Conservation (phyloP, 441 rosid species). For the Adansonia madagascariensis region DNA sequence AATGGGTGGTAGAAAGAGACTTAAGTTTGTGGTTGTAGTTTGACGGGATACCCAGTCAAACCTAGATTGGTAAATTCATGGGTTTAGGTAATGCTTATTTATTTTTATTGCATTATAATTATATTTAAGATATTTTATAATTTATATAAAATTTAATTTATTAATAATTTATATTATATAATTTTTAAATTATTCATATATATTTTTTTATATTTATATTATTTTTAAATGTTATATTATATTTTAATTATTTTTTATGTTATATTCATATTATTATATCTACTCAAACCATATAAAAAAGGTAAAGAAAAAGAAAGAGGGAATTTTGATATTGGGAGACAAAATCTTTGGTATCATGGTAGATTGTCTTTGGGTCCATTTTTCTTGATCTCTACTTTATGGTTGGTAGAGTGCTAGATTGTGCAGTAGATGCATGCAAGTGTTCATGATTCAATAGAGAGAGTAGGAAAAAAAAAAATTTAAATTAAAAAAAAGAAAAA, state of each 20-base stretch:
- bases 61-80: not conserved
- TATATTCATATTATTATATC: too few species aligned
- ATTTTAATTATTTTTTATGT: too few species aligned
- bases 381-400: slow-evolving; percentile 39
- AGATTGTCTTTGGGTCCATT: slow-evolving; percentile 40
- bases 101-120: too few species aligned
- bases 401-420: slow-evolving; percentile 39
- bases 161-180: too few species aligned
- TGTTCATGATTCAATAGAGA: slow-evolving; percentile 31
- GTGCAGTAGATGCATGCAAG: slow-evolving; percentile 40
- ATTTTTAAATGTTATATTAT: too few species aligned
- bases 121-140: too few species aligned
- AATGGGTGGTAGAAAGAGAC: not conserved
- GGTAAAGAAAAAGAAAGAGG: slow-evolving; percentile 22
- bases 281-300: slow-evolving; percentile 13
- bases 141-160: too few species aligned
- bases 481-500: not conserved
- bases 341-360: slow-evolving; percentile 48
- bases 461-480: not conserved
- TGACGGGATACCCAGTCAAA: slow-evolving; percentile 24
- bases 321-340: slow-evolving; percentile 52
- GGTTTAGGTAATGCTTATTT: too few species aligned
- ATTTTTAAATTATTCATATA: too few species aligned
- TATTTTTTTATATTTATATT: too few species aligned
- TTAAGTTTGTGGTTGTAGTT: not conserved